A percentile compares a stretch with the other conserved stretches of the same genome.
phyloP scores from a whole-genome alignment of 2,329 filamentous ascomycete genomes.

The Orbilia ellipsospora region DNA sequence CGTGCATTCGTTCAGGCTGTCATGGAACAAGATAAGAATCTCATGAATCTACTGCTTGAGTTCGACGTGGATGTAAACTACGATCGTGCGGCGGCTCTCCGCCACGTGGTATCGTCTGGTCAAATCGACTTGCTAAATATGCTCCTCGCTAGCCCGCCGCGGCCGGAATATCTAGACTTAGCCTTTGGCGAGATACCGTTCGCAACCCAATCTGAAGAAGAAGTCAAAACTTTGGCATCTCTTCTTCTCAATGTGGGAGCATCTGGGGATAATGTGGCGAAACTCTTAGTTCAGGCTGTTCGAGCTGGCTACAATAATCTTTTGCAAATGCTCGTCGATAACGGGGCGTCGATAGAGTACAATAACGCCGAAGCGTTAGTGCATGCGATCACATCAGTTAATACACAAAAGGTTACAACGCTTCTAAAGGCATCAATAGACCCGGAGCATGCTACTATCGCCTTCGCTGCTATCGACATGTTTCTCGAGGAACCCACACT shows the following conservation, averaged over 20 bases:
- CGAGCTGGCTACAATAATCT: slow-evolving; percentile 50
- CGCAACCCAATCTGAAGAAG: slow-evolving; percentile 37
- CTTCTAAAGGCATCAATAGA: slow-evolving; percentile 34
- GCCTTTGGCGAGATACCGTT: slow-evolving; percentile 52
- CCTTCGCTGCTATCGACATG: slow-evolving; percentile 48
- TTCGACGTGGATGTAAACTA: slow-evolving; percentile 50
- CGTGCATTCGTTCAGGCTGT: slow-evolving; percentile 32
- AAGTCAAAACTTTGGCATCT: slow-evolving; percentile 29
- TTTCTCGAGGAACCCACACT: slow-evolving; percentile 35
- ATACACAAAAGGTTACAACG: slow-evolving; percentile 38
- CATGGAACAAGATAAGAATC: slow-evolving; percentile 35
- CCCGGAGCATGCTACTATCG: slow-evolving; percentile 30
- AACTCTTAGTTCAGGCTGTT: slow-evolving; percentile 46
- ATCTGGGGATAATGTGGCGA: slow-evolving; percentile 39
- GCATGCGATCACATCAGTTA: slow-evolving; percentile 43
- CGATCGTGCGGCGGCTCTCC: slow-evolving; percentile 30
- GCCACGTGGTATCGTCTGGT: slow-evolving; percentile 30
- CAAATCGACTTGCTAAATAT: slow-evolving; percentile 25
- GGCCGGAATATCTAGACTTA: slow-evolving; percentile 34
- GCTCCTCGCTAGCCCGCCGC: slow-evolving; percentile 24
- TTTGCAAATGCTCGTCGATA: slow-evolving; percentile 39
- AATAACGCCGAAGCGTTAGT: slow-evolving; percentile 46
- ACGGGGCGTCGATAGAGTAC: slow-evolving; percentile 43
- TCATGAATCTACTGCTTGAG: slow-evolving; percentile 38
- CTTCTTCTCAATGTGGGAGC: slow-evolving; percentile 29